phyloP scores from a whole-genome alignment of 805 yeast species.

The Saturnispora kantuleensis region DNA sequence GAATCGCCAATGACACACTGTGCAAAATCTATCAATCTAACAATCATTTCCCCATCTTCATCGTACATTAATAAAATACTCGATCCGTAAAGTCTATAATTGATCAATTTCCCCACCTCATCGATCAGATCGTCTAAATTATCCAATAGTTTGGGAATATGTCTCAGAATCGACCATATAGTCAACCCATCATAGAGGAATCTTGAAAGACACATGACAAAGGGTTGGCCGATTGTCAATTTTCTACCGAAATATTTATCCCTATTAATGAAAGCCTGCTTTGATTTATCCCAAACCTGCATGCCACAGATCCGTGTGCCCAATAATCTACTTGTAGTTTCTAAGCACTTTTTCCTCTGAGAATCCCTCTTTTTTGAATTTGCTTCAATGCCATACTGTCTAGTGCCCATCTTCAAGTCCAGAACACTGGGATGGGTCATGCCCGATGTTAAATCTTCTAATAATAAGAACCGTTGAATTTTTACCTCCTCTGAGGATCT shows the following conservation, averaged over 20 bases:
- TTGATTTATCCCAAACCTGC: conserved; percentile 61
- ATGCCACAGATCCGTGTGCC: conserved; percentile 95
- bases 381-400: conserved; percentile 97
- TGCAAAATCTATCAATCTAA: conserved; percentile 92
- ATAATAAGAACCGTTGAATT: conserved; percentile 70
- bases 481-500: conserved; percentile 15
- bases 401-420: conserved; percentile 95
- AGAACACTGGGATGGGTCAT: conserved; percentile 82
- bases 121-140: conserved; percentile 48
- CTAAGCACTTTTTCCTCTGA: conserved; percentile 70
- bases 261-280: conserved; percentile 45
- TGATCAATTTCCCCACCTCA: conserved; percentile 47
- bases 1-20: conserved; percentile 72
- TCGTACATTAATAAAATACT: conserved; percentile 85
- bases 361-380: conserved; percentile 57
- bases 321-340: conserved; percentile 68
- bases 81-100: conserved; percentile 88
- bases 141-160: conserved; percentile 56
- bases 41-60: conserved; percentile 22
- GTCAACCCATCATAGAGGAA: conserved; percentile 71
- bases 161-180: conserved; percentile 47
- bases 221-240: conserved; percentile 61
- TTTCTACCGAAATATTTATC: conserved; percentile 92
- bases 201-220: conserved; percentile 62
- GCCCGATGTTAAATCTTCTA: conserved; percentile 84